Evolutionary conservation across 2,329 filamentous ascomycete species (phyloP), one percentile per base, ranked within the genome.

Genomic region (Fusarium hainanense): DNA sequence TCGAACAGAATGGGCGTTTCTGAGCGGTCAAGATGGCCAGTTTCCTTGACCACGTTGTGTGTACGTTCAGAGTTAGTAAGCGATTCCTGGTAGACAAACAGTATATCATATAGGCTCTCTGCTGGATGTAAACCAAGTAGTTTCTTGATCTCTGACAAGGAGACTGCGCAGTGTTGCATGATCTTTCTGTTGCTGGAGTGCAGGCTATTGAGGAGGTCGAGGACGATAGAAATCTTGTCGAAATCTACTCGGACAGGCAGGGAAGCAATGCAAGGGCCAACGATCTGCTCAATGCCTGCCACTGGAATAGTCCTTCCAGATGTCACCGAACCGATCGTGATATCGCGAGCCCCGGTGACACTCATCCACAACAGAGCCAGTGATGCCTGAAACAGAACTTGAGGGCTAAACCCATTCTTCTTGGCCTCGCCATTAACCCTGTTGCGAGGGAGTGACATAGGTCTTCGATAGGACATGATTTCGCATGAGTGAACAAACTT

Each of bases 11-110:
- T 76, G 58, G 88, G 89, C 43, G 93, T 94, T 75, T 97, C 94
- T 9, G 96, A 82, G 23, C 88, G 87, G 75, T 98, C 94, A 7
- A 85, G 78, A 54, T 91, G 89, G 27, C 86, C 84, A 0, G 87
- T 76, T 57, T 93, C 83, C 12, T 74, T 78, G 0, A 95, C 81
- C 4, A 76, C 37, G 5, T 78, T 71, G 2, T 30, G 67, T 20
- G 43, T 54, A 52, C 27, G 67, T 73, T 71, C 72, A 81, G 75
- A 82, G 79, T 74, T 76, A 4, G 71, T 68, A 2, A 91, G 81
- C 1, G 90, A 92, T 75, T 97, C 91, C 73, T 98, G 94, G 84
- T 94, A 98, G 0, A 94, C 90, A 73, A 97, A 90, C 0, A 97
- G 82, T 1, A 90, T 85, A 70, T 97, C 92, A 71, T 95, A 97